These are phyloP conservation scores for Penicillium cataractarum DNA, from an alignment of 495 filamentous ascomycete species.

Conservation along the genomic window DNA sequence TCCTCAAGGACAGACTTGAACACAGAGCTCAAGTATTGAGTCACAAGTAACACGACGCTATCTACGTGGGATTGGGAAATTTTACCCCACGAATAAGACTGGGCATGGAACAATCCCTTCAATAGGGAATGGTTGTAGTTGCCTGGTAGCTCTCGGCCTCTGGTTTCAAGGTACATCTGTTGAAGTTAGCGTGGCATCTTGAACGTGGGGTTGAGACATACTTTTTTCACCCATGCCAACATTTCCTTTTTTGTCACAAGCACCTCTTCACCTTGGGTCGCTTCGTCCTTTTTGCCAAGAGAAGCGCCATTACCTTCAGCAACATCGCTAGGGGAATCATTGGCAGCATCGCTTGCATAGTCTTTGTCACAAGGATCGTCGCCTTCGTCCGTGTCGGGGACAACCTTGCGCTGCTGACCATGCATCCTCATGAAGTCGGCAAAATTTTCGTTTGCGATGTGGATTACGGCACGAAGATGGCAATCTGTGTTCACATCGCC, in stretches of 20 bases:
- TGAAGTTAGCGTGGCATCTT: neutral
- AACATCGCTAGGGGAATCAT: neutral
- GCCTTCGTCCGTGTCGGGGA: neutral
- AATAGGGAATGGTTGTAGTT: slow-evolving; percentile 48
- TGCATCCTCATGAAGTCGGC: neutral
- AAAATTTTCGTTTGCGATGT: neutral
- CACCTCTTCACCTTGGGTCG: neutral
- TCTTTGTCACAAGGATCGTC: neutral
- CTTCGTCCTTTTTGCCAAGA: neutral
- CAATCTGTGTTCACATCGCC: neutral
- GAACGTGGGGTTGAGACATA: neutral
- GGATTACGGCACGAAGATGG: neutral
- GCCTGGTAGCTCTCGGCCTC: slow-evolving; percentile 48
- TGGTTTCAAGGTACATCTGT: slow-evolving; percentile 6
- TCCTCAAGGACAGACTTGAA: slow-evolving; percentile 21
- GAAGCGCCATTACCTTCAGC: neutral
- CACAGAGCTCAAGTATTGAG: slow-evolving; percentile 24
- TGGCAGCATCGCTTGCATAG: neutral
- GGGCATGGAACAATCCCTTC: slow-evolving; percentile 40
- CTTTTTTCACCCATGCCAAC: neutral
- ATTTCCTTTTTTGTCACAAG: neutral
- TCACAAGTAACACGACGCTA: slow-evolving; percentile 13
- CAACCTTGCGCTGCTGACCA: neutral
- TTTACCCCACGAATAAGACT: slow-evolving; percentile 35
- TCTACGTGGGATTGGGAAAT: slow-evolving; percentile 26